A percentile compares a stretch with the other conserved stretches of the same genome.
Evolutionary conservation across 352 stramenopile genomes (phyloP).

Genomic region (Plasmopara muralis): DNA sequence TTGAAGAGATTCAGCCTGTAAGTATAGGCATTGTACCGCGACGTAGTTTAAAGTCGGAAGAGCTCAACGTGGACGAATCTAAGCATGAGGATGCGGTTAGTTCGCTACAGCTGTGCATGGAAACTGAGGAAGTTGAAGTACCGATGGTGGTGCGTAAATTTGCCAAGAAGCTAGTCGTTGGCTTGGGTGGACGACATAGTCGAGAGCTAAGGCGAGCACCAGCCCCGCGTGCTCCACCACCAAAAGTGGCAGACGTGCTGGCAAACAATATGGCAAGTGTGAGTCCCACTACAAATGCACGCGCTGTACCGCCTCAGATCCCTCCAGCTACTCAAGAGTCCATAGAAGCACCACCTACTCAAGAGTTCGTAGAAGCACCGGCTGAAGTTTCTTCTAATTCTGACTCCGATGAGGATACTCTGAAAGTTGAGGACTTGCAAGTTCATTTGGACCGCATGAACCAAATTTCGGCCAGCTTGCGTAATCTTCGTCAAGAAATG

Average conservation of each 20-base stretch:
- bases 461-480: conserved; percentile 54
- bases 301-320: conserved; percentile 9
- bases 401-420: conserved; percentile 23
- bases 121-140: conserved; percentile 27
- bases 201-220: conserved; percentile 18
- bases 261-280: conserved; percentile 27
- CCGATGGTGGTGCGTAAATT: conserved; percentile 45
- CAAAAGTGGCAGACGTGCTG: conserved; percentile 25
- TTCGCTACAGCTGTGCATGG: conserved; percentile 6
- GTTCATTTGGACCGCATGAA: conserved; percentile 74
- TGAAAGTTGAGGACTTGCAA: conserved; percentile 61
- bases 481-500: conserved; percentile 39
- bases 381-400: background rate
- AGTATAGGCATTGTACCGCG: conserved; percentile 15
- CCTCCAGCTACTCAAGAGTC: conserved; percentile 4
- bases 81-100: conserved; percentile 10
- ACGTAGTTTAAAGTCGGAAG: conserved; percentile 6
- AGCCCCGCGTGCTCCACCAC: conserved; percentile 20
- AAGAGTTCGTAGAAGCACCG: background rate
- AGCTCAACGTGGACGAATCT: conserved; percentile 15
- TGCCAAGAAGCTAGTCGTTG: conserved; percentile 35
- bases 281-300: conserved; percentile 15
- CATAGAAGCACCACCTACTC: background rate
- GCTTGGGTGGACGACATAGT: conserved; percentile 29
- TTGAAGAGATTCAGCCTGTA: conserved; percentile 42